Percentiles rank a stretch among this genome's conserved stretches.
Conservation (phyloP, 345 rosid genomes). For the Lenwebbia sp. region DNA sequence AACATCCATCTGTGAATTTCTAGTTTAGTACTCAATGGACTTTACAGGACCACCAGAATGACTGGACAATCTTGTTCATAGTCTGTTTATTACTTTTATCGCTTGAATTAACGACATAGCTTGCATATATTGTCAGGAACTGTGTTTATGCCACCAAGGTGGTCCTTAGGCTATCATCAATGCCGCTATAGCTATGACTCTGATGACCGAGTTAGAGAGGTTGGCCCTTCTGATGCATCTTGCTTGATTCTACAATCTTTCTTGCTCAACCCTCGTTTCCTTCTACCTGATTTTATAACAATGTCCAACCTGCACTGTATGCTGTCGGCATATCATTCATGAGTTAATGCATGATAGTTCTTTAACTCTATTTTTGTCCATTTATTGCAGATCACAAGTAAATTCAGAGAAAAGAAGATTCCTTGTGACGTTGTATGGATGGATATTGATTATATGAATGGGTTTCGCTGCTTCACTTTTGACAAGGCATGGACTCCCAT, state of each 20-base stretch:
- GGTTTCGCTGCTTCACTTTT: constrained; percentile 89
- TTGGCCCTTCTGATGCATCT: constrained; percentile 8
- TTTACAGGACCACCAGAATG: background rate
- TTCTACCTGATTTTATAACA: background rate
- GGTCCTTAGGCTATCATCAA: constrained; percentile 88
- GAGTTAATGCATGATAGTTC: background rate
- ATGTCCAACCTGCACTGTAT: background rate
- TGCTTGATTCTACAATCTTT: background rate
- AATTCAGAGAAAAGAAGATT: constrained; percentile 72
- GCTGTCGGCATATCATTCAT: background rate
- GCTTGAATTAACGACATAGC: background rate
- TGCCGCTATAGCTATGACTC: constrained; percentile 90
- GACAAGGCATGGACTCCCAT: constrained; percentile 41
- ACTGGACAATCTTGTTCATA: background rate
- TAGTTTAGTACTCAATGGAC: background rate
- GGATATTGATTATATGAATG: constrained; percentile 98
- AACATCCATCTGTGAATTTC: background rate
- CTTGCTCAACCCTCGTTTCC: background rate
- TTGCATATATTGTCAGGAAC: constrained; percentile 37
- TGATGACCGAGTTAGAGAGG: constrained; percentile 69
- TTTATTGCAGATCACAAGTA: constrained; percentile 43
- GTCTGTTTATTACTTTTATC: background rate
- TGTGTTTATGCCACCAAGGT: constrained; percentile 87
- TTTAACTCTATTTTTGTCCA: background rate
- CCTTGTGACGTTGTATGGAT: constrained; percentile 87